Conservation (phyloP, 2,329 filamentous ascomycete species). For the Colletotrichum sp. region DNA sequence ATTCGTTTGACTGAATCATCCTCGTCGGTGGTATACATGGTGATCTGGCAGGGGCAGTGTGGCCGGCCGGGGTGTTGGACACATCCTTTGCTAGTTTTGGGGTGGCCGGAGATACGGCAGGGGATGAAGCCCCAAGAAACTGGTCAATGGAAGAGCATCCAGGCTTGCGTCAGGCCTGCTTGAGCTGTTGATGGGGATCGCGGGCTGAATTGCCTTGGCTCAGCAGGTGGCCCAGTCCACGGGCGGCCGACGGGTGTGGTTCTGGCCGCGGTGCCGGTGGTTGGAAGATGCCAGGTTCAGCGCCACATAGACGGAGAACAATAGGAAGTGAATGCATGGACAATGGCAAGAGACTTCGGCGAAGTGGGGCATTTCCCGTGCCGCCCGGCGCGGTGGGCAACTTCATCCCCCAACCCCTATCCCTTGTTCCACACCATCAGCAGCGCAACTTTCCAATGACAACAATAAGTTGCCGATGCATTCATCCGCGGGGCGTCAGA, state of each 20-base stretch:
- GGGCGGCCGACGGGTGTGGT: background rate
- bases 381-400: background rate
- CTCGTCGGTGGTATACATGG: background rate
- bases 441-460: background rate
- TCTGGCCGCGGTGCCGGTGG: background rate
- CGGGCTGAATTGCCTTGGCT: background rate
- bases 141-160: background rate
- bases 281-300: background rate
- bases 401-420: background rate
- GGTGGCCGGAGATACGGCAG: background rate
- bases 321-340: background rate
- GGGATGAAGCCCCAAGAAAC: background rate
- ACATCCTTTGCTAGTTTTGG: background rate
- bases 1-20: background rate
- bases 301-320: conserved; percentile 10
- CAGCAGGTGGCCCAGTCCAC: background rate
- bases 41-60: background rate
- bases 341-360: conserved; percentile 7
- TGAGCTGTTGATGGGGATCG: background rate
- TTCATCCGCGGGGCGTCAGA: background rate
- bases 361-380: background rate
- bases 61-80: background rate
- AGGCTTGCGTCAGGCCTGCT: background rate
- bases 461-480: background rate
- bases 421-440: background rate